These are phyloP conservation scores for Argentina anserina DNA, from an alignment of 306 rosid genomes.

Conservation along the genomic window DNA sequence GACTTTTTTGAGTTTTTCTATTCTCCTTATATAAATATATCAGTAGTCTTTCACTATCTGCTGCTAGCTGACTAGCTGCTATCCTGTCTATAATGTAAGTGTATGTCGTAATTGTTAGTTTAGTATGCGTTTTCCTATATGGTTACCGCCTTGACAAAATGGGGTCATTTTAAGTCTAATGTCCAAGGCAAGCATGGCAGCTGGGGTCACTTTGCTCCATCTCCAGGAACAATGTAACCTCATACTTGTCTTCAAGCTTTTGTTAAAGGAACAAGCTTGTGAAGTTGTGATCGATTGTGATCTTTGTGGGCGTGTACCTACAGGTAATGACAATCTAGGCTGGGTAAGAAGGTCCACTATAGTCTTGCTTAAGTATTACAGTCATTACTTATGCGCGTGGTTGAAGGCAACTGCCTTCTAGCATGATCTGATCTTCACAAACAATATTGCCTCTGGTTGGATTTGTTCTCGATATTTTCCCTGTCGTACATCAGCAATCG, in stretches of 20 bases:
- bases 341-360: conserved; percentile 2
- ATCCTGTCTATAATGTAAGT: not conserved
- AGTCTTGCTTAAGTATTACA: conserved; percentile 2
- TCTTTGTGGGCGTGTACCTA: not conserved
- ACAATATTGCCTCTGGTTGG: not conserved
- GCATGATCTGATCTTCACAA: conserved; percentile 1
- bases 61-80: not conserved
- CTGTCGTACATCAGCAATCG: conserved; percentile 1
- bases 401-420: not conserved
- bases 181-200: not conserved
- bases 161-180: conserved; percentile 12
- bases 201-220: conserved; percentile 32
- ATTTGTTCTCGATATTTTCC: not conserved
- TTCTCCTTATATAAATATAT: not conserved
- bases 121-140: not conserved
- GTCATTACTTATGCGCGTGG: not conserved
- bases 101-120: not conserved
- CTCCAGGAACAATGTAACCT: conserved; percentile 17
- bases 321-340: not conserved
- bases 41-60: not conserved
- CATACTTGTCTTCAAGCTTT: not conserved
- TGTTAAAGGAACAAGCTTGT: not conserved
- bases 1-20: not conserved
- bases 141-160: not conserved
- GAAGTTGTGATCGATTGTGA: conserved; percentile 15